Base-by-base conservation (phyloP, 805 yeast genomes). In the Kodamaea sagamina region DNA sequence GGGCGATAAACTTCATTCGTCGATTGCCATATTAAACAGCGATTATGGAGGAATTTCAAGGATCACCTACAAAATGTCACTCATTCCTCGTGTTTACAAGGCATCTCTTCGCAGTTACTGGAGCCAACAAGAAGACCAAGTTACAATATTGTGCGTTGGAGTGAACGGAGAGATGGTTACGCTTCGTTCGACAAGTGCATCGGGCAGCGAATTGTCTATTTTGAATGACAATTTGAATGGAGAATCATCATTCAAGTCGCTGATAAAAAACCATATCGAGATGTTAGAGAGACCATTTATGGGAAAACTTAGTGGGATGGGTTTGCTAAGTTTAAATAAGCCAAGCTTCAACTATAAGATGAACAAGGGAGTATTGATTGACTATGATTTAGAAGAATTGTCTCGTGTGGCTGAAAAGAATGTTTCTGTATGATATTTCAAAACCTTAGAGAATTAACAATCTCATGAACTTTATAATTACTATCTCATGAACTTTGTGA, bases 271-370 rank as follows among this genome's bases (percentile, higher is more conserved):
- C 2, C 45, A 52, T 13, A 21, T 53, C 7, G 58, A 60, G 8
- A 56, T 56, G 21, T 51, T 63, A 28, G 58, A 55, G 21, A 50
- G 64, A 15, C 73, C 74, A 5, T 71, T 70, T 43, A 24, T 42
- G 2, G 62, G 62, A 24, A 69, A 68, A 36, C 57, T 68, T 9
- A 62, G 68, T 10, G 76, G 76, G 2, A 71, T 68, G 38, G 74
- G 76, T 1, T 50, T 71, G 12, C 61, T 60, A 16, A 48, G 64
- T 1, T 35, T 67, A 6, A 57, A 68, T 46, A 66, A 68, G 46
- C 72, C 71, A 3, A 60, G 54, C 31, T 68, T 69, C 42, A 62
- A 62, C 27, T 65, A 47, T 42, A 46, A 41, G 6, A 63, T 47
- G 15, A 62, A 55, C 29, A 52, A 44, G 24, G 59, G 48, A 0